phyloP scores from a whole-genome alignment of 148 eudicot species.

The Fagopyrum homotropicum region DNA sequence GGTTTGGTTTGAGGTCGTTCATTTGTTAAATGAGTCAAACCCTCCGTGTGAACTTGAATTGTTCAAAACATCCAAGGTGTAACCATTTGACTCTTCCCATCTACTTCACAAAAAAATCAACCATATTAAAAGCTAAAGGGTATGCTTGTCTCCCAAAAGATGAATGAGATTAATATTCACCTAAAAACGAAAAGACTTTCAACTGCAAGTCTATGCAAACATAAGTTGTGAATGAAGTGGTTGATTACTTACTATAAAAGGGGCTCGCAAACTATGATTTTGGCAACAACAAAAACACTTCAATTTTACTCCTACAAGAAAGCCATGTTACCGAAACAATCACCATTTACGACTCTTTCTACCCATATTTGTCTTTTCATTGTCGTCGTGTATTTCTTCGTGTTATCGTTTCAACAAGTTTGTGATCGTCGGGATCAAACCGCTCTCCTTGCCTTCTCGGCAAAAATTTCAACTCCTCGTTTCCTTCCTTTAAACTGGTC shows the following conservation, averaged over 20 bases:
- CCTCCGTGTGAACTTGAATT: too few relatives aligned
- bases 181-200: too few relatives aligned
- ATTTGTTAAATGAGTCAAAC: too few relatives aligned
- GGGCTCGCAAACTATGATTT: neutral
- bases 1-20: too few relatives aligned
- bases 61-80: too few relatives aligned
- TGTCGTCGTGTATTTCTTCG: neutral
- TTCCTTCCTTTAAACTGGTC: neutral
- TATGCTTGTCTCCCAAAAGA: too few relatives aligned
- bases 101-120: too few relatives aligned
- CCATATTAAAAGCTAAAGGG: too few relatives aligned
- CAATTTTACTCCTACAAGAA: neutral
- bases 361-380: neutral
- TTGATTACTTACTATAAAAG: neutral
- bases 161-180: too few relatives aligned
- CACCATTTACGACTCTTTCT: neutral
- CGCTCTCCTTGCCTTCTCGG: slow-evolving; percentile 4
- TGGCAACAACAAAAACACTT: neutral
- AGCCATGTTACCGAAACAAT: neutral
- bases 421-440: slow-evolving; percentile 1
- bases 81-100: too few relatives aligned
- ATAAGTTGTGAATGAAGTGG: neutral
- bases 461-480: neutral
- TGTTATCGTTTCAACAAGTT: neutral
- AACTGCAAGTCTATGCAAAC: too few relatives aligned